A percentile compares a stretch with the other conserved stretches of the same genome.
These are phyloP conservation scores for Asterochloris sp. DNA, from an alignment of 139 green algal species.

Conservation along the genomic window DNA sequence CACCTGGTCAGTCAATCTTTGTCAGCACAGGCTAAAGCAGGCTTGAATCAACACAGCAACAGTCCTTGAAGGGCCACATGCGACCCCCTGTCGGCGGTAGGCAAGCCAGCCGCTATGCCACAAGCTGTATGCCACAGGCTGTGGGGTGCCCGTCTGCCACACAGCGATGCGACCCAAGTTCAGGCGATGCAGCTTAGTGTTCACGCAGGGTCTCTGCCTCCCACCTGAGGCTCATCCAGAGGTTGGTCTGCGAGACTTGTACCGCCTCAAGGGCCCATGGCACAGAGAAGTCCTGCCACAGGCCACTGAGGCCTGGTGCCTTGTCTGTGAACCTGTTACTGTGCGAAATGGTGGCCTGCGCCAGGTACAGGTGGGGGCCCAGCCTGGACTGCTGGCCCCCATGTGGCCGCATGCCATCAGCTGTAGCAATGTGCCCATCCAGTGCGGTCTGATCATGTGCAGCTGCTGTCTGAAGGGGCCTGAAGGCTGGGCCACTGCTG, in stretches of 20 bases:
- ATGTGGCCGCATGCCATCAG: conserved; percentile 24
- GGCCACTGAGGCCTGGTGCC: conserved; percentile 16
- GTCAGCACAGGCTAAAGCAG: neutral
- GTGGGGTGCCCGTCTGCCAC: neutral
- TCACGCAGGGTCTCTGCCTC: too few relatives aligned
- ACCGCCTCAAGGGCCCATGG: conserved; percentile 34
- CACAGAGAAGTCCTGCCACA: conserved; percentile 30
- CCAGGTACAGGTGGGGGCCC: conserved; percentile 7
- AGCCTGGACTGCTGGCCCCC: conserved; percentile 11
- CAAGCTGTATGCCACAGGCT: neutral
- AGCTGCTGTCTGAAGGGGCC: conserved; percentile 11
- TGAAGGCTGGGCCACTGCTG: conserved; percentile 25
- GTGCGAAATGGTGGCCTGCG: neutral
- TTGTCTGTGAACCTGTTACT: neutral
- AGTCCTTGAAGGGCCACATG: neutral
- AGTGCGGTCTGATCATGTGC: neutral
- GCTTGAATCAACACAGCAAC: neutral
- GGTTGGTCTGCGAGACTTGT: conserved; percentile 32
- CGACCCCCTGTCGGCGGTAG: too few relatives aligned
- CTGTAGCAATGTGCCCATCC: neutral
- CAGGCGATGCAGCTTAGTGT: neutral
- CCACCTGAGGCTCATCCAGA: conserved; percentile 64
- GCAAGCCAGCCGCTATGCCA: neutral
- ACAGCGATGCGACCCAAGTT: neutral
- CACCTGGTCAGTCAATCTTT: neutral